Percentiles rank a stretch among this genome's conserved stretches.
Evolutionary conservation across 2,329 filamentous ascomycete species (phyloP).

Genomic region (Alternaria hordeiaustralica): DNA sequence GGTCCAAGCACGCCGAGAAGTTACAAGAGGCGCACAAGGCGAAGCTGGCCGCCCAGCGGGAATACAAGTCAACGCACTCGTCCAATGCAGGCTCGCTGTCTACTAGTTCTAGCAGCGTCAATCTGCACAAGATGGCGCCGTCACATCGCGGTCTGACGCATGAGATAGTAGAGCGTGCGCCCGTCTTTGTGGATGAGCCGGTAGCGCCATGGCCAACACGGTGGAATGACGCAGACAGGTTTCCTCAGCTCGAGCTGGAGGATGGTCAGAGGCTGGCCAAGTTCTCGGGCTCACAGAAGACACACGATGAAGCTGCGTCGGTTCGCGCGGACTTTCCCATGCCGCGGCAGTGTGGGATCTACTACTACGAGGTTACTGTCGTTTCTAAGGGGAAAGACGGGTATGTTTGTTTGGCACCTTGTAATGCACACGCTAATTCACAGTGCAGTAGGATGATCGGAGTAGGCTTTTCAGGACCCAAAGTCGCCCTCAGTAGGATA

Average conservation of each 20-base stretch:
- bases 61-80: conserved; percentile 51
- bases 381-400: conserved; percentile 71
- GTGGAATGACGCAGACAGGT: conserved; percentile 84
- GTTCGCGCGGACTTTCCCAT: conserved; percentile 86
- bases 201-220: conserved; percentile 77
- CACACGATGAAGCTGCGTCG: conserved; percentile 76
- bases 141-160: conserved; percentile 80
- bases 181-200: conserved; percentile 64
- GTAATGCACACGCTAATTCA: conserved; percentile 24
- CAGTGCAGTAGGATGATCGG: conserved; percentile 54
- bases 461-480: conserved; percentile 66
- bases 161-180: conserved; percentile 80
- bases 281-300: conserved; percentile 62
- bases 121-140: conserved; percentile 66
- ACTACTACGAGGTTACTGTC: conserved; percentile 84
- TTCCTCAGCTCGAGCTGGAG: conserved; percentile 73
- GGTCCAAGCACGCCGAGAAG: conserved; percentile 78
- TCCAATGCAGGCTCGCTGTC: conserved; percentile 57
- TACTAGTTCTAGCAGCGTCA: conserved; percentile 64
- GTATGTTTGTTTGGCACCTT: conserved; percentile 55
- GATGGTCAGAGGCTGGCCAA: conserved; percentile 75
- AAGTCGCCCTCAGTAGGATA: conserved; percentile 65
- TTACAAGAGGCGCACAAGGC: conserved; percentile 73
- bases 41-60: conserved; percentile 59
- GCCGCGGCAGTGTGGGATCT: conserved; percentile 88